Conservation (phyloP, 2,329 filamentous ascomycete species). For the Exophiala calicioides region DNA sequence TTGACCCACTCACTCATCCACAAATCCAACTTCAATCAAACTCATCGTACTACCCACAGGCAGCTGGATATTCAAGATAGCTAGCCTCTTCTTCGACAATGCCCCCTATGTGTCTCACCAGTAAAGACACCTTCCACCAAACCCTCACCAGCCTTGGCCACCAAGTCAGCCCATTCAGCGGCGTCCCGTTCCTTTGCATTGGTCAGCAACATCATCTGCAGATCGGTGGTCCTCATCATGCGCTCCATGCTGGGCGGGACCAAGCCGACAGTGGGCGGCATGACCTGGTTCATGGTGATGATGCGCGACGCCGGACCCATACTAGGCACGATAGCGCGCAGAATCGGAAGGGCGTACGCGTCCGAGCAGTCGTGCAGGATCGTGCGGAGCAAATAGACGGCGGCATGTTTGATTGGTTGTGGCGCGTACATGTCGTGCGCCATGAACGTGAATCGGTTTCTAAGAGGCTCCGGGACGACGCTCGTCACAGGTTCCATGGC, state of each 20-base stretch:
- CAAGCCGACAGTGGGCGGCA: constrained; percentile 14
- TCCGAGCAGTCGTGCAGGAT: constrained; percentile 35
- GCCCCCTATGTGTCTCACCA: not conserved
- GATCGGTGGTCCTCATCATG: constrained; percentile 37
- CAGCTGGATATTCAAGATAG: constrained; percentile 16
- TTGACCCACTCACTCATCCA: constrained; percentile 1
- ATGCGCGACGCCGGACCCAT: constrained; percentile 26
- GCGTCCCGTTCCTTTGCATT: constrained; percentile 49
- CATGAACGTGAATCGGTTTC: constrained; percentile 26
- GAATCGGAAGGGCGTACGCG: constrained; percentile 26
- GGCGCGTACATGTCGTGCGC: constrained; percentile 32
- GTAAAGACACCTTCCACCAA: constrained; percentile 8
- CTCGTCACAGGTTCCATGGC: constrained; percentile 20
- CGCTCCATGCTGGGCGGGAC: constrained; percentile 17
- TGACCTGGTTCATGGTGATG: constrained; percentile 24
- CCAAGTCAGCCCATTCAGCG: constrained; percentile 20
- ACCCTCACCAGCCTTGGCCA: constrained; percentile 13
- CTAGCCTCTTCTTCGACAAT: constrained; percentile 9
- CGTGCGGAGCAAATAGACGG: constrained; percentile 31
- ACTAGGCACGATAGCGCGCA: constrained; percentile 27
- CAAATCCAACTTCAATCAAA: constrained; percentile 26
- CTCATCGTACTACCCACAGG: constrained; percentile 26
- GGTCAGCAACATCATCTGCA: constrained; percentile 54
- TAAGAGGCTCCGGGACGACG: constrained; percentile 14
- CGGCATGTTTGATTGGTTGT: constrained; percentile 29